A percentile compares a stretch with the other conserved stretches of the same genome.
Evolutionary conservation across 345 rosid species (phyloP).

Genomic region (Corymbia maculata): DNA sequence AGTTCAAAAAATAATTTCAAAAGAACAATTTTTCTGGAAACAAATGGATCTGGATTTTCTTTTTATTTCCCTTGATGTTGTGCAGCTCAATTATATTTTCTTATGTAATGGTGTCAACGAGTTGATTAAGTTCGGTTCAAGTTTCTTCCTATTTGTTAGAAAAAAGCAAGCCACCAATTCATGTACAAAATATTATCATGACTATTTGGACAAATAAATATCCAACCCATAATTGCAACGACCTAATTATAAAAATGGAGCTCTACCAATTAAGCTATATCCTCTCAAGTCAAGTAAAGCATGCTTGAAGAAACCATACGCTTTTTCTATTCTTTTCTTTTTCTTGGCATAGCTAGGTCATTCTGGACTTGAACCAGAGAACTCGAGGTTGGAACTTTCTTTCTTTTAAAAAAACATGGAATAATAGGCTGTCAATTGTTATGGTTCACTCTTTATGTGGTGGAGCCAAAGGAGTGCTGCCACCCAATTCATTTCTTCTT

Average conservation of each 20-base stretch:
- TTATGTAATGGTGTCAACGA: no score
- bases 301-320: no score
- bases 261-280: not conserved
- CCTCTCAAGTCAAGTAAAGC: not conserved
- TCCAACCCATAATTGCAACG: not conserved
- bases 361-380: fast-evolving
- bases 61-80: not conserved
- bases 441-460: not conserved
- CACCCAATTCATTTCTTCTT: not conserved
- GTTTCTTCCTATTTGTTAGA: no score
- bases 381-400: not conserved
- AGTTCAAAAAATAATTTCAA: fast-evolving
- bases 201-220: no score
- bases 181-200: no score
- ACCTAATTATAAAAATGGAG: not conserved
- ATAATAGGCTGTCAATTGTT: not conserved
- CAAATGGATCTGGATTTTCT: not conserved
- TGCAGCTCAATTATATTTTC: not conserved
- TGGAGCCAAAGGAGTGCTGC: not conserved
- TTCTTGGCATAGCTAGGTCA: fast-evolving
- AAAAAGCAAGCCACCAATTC: no score
- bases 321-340: fast-evolving
- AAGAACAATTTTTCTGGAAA: no score
- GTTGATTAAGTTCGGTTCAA: no score
- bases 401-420: not conserved